Evolutionary conservation across 2,329 filamentous ascomycete genomes (phyloP).

Genomic region (Harringtonia lauricola): DNA sequence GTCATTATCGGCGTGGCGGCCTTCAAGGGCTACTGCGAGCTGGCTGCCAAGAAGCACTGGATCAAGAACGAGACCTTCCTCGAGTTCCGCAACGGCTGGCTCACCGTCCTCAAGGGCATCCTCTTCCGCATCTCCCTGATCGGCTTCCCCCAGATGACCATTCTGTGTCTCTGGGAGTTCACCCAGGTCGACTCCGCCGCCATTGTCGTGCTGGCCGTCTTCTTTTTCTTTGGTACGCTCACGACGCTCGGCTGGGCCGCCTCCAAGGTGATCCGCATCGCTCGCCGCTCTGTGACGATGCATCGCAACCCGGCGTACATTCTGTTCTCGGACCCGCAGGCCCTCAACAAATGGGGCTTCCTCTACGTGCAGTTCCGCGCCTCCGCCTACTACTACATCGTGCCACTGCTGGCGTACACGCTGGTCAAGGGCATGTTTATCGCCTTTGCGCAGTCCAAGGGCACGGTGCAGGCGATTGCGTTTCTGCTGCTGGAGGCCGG

Average conservation of each 20-base stretch:
- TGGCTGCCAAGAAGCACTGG: constrained; percentile 56
- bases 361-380: constrained; percentile 84
- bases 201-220: constrained; percentile 66
- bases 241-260: constrained; percentile 66
- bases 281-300: constrained; percentile 69
- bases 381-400: constrained; percentile 79
- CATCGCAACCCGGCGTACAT: constrained; percentile 89
- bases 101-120: constrained; percentile 75
- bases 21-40: constrained; percentile 67
- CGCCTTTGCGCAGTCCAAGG: constrained; percentile 57
- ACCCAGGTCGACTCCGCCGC: constrained; percentile 67
- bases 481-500: constrained; percentile 65
- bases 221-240: constrained; percentile 69
- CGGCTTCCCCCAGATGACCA: constrained; percentile 74
- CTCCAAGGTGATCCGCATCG: constrained; percentile 71
- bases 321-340: constrained; percentile 74
- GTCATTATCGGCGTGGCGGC: constrained; percentile 57
- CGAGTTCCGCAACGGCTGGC: constrained; percentile 82
- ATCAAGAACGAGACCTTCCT: constrained; percentile 64
- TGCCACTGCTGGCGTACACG: constrained; percentile 61
- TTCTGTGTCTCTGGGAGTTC: constrained; percentile 78
- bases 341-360: constrained; percentile 88
- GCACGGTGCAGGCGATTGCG: constrained; percentile 62
- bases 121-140: constrained; percentile 75
- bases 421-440: constrained; percentile 75